Base-by-base conservation (phyloP, 2,329 filamentous ascomycete genomes). In the Diaporthe sp. region DNA sequence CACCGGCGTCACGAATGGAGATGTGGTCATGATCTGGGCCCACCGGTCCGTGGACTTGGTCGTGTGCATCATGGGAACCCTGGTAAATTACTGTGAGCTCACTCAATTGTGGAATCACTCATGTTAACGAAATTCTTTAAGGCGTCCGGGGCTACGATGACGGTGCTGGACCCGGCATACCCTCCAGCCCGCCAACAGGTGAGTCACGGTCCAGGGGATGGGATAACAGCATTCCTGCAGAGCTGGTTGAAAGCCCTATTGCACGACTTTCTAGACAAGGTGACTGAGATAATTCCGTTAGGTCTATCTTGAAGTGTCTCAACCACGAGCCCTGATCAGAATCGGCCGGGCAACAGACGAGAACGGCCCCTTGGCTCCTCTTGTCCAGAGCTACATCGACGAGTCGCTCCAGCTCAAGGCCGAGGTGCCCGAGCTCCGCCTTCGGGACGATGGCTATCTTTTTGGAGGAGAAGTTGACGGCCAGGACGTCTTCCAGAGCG, bases 21-120 rank as follows among this genome's bases (percentile, higher is more conserved):
- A 98, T 82, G 95, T 98, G 3, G 95, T 98, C 80, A 98, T 98
- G 94, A 94, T 97, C 78, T 98, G 92, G 82, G 95, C 95, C 74
- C 91, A 98, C 84, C 92, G 96, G 75, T 92, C 92, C 74, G 95
- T 98, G 46, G 89, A 91, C 39, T 83, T 92, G 17, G 87, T 91
- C 58, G 81, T 87, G 62, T 94, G 93, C 49, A 92, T 95, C 72
- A 98, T 98, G 94, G 96, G 95, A 76, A 90, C 89, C 31, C 49
- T 76, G 75, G 75, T 76, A 67, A 71, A 55, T 73, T 31, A 28
- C 34, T 28, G 19, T 2, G n/a, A 4, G 12, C 5, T 37, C 12
- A 7, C 15, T 34, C 39, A n/a, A 57, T n/a, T 31, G 28, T 28
- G 34, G 3, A 13, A 9, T 22, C 4, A 39, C 22, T 53, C 34